A percentile compares a stretch with the other conserved stretches of the same genome.
These are phyloP conservation scores for Syncephalastrum monosporum DNA, from an alignment of 371 early-diverging fungal species.

Conservation along the genomic window DNA sequence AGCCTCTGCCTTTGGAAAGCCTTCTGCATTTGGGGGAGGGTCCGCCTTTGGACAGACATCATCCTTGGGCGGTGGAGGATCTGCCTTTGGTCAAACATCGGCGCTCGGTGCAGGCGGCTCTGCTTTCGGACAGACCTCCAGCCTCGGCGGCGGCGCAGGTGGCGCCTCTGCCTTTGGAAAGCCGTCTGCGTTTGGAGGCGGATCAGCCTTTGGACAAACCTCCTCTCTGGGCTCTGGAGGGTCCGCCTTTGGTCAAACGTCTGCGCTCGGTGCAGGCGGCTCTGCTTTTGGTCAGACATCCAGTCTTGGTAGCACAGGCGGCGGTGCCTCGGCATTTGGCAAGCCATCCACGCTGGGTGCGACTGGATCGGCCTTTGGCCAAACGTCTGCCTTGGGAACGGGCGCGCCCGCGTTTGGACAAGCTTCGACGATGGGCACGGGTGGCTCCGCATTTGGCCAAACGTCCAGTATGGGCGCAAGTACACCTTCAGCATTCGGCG, in stretches of 20 bases:
- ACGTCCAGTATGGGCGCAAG: constrained; percentile 6
- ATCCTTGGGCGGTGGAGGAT: constrained; percentile 12
- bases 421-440: constrained; percentile 13
- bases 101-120: constrained; percentile 10
- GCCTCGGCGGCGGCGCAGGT: constrained; percentile 23
- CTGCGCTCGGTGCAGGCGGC: constrained; percentile 12
- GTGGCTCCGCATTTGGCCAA: constrained; percentile 21
- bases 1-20: constrained; percentile 5
- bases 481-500: too few relatives aligned
- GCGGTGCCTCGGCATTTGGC: constrained; percentile 16
- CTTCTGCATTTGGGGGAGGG: constrained; percentile 19
- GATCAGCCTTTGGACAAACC: constrained; percentile 30
- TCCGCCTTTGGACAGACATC: constrained; percentile 32
- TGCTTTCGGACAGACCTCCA: constrained; percentile 24
- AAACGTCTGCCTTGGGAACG: constrained; percentile 18
- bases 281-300: constrained; percentile 25
- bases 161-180: constrained; percentile 24
- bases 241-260: constrained; percentile 22
- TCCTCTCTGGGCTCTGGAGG: constrained; percentile 15
- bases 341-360: constrained; percentile 15
- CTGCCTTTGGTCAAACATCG: constrained; percentile 25
- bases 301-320: constrained; percentile 13
- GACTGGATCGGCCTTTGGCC: constrained; percentile 30
- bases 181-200: constrained; percentile 18
- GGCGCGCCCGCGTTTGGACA: constrained; percentile 21